Evolutionary conservation across 257 asterid genomes (phyloP), one percentile per base, ranked within the genome.

Genomic region (Dorcoceras hygrometricum): DNA sequence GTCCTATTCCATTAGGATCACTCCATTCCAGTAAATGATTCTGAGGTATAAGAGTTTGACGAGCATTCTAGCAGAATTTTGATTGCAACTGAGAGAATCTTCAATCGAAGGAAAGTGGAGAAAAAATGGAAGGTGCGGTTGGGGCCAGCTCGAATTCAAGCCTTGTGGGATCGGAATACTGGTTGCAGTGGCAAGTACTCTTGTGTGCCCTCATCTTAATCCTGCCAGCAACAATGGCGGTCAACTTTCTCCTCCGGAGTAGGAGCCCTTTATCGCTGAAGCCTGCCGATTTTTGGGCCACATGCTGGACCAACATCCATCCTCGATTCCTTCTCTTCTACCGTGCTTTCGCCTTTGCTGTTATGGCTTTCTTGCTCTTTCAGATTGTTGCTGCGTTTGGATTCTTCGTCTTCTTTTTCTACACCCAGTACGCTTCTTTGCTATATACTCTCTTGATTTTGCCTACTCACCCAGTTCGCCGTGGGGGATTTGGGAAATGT

Each of bases 131-230:
- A 39, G 57, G 57, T 31, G 65, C 77, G 14, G 46, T 34, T 10
- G 46, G 46, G 7, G 34, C 34, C 29, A 27, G 26, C 39, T 1
- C 24, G 23, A 34, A 22, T 7, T 25, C 56, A 26, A 63, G 63
- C 8, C 72, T 23, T 4, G 5, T 48, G 32, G 74, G 81, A 11
- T 26, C 73, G 50, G 75, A 62, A 0, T 86, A 83, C 71, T 87
- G 98, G 96, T 56, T 89, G 66, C 88, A 73, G 72, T 89, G 96
- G 97, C 96, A 87, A 78, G 93, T 92, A 5, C 67, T 64, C 10
- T 72, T 84, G 0, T 80, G 83, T 71, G 92, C 83, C 8, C 56
- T 86, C 62, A 71, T 92, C 75, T 14, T 86, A 74, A 22, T 72
- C 57, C 65, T 89, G 66, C 89, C 98, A 6, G 23, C 86, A 7